Evolutionary conservation across 441 rosid species (phyloP).

Genomic region (Viola pubescens): DNA sequence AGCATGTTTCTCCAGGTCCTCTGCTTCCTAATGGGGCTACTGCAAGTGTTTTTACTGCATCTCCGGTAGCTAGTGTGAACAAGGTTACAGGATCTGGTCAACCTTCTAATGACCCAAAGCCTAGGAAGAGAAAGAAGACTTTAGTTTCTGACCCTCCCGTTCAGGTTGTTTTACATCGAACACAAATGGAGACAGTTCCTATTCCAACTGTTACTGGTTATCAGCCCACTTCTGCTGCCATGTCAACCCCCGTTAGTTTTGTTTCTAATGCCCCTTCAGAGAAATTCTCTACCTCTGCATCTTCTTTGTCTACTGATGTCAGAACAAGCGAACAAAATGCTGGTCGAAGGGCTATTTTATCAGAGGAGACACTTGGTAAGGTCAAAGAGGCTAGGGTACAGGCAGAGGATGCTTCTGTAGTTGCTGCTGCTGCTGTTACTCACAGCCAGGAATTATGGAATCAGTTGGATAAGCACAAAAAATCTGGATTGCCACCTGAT

Average conservation of each 20-base stretch:
- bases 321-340: slow-evolving; percentile 29
- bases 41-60: slow-evolving; percentile 35
- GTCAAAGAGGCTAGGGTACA: slow-evolving; percentile 63
- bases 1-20: slow-evolving; percentile 35
- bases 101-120: slow-evolving; percentile 48
- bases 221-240: slow-evolving; percentile 32
- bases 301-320: slow-evolving; percentile 35
- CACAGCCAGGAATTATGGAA: slow-evolving; percentile 68
- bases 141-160: slow-evolving; percentile 40
- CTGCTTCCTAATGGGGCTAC: slow-evolving; percentile 34
- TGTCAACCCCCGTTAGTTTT: slow-evolving; percentile 33
- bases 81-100: slow-evolving; percentile 40
- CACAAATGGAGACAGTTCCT: slow-evolving; percentile 34
- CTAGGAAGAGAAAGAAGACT: slow-evolving; percentile 73
- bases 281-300: slow-evolving; percentile 31
- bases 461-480: slow-evolving; percentile 55
- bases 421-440: slow-evolving; percentile 71
- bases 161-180: slow-evolving; percentile 37
- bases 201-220: slow-evolving; percentile 37
- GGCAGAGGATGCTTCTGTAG: slow-evolving; percentile 84
- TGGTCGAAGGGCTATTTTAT: slow-evolving; percentile 35
- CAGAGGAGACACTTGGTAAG: slow-evolving; percentile 57
- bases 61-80: slow-evolving; percentile 39
- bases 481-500: slow-evolving; percentile 45
- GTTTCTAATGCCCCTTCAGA: slow-evolving; percentile 35